These are phyloP conservation scores for Priceomyces castillae DNA, from an alignment of 805 yeast species.

Conservation along the genomic window DNA sequence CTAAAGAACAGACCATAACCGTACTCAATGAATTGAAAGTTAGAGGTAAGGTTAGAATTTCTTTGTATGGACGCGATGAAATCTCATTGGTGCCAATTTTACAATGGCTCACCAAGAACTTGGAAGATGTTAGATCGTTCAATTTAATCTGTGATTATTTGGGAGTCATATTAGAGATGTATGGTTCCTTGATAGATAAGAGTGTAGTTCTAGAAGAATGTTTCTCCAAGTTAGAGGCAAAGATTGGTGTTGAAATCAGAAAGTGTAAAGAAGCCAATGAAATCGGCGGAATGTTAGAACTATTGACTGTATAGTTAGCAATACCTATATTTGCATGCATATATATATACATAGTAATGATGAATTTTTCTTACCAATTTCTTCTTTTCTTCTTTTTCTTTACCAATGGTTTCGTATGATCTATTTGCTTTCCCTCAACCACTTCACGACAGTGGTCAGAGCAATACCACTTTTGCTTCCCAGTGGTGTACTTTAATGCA, in stretches of 20 bases:
- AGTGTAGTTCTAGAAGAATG: constrained; percentile 78
- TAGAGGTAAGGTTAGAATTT: constrained; percentile 84
- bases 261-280: constrained; percentile 85
- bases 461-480: constrained; percentile 40
- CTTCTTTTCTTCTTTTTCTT: constrained; percentile 12
- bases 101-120: constrained; percentile 73
- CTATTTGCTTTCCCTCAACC: constrained; percentile 10
- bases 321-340: constrained; percentile 7
- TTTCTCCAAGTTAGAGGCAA: constrained; percentile 55
- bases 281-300: constrained; percentile 90
- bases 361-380: constrained; percentile 11
- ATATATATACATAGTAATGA: constrained; percentile 3
- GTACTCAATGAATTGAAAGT: constrained; percentile 82
- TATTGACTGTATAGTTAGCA: constrained; percentile 53
- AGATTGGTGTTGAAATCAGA: constrained; percentile 64
- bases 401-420: constrained; percentile 9
- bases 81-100: constrained; percentile 79
- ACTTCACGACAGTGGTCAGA: constrained; percentile 28
- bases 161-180: constrained; percentile 68
- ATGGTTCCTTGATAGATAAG: constrained; percentile 67
- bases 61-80: constrained; percentile 82
- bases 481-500: constrained; percentile 33
- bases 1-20: constrained; percentile 77
- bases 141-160: constrained; percentile 65
- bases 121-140: constrained; percentile 76